Evolutionary conservation across 306 rosid species (phyloP).

Genomic region (Lathyrus oleraceus): DNA sequence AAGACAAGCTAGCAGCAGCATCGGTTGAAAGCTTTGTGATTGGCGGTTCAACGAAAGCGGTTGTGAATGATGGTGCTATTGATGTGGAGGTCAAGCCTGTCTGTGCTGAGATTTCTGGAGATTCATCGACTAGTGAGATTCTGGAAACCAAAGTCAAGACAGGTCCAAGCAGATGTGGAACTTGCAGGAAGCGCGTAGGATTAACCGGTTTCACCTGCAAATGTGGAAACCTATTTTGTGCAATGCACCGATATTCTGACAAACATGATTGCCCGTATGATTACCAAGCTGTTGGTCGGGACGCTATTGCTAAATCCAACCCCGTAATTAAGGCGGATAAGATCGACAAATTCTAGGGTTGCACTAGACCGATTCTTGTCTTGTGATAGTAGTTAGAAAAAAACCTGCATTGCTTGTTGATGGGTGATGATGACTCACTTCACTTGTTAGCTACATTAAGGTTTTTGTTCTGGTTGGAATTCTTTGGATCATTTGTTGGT

Average conservation of each 20-base stretch:
- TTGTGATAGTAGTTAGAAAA: slow-evolving; percentile 24
- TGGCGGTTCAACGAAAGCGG: slow-evolving; percentile 41
- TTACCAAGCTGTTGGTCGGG: slow-evolving; percentile 56
- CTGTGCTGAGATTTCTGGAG: slow-evolving; percentile 40
- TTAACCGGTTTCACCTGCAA: slow-evolving; percentile 78
- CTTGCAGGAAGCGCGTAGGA: slow-evolving; percentile 72
- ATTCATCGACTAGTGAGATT: slow-evolving; percentile 42
- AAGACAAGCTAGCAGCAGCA: slow-evolving; percentile 57
- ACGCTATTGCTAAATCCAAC: slow-evolving; percentile 79
- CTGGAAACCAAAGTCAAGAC: slow-evolving; percentile 47
- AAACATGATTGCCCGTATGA: slow-evolving; percentile 69
- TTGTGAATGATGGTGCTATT: slow-evolving; percentile 32
- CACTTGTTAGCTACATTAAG: slow-evolving; percentile 49
- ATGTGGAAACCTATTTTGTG: slow-evolving; percentile 67
- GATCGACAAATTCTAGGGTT: slow-evolving; percentile 69
- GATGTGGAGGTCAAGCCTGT: slow-evolving; percentile 45
- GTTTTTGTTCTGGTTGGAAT: slow-evolving; percentile 53
- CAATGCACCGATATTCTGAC: slow-evolving; percentile 69
- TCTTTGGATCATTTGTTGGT: slow-evolving; percentile 42
- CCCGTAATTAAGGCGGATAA: slow-evolving; percentile 77
- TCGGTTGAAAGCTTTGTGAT: slow-evolving; percentile 69
- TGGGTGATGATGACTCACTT: slow-evolving; percentile 47
- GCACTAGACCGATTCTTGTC: slow-evolving; percentile 30
- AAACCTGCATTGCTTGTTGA: slow-evolving; percentile 48
- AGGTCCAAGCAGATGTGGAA: slow-evolving; percentile 58